Evolutionary conservation across 2,329 filamentous ascomycete genomes (phyloP).

Genomic region (Chaetomium strumarium): DNA sequence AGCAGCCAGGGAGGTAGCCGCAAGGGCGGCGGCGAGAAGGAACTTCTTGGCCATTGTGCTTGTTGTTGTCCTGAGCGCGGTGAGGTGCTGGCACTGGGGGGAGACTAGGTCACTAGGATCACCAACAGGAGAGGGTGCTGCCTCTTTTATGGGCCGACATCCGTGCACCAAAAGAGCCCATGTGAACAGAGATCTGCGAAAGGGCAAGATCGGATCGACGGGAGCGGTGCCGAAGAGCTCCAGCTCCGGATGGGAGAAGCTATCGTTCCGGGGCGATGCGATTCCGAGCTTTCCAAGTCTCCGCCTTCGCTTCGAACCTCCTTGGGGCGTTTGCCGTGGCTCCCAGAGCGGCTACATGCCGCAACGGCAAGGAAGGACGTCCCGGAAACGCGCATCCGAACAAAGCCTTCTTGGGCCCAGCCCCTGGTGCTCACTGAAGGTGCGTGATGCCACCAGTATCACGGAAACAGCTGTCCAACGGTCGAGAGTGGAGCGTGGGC

Average conservation of each 20-base stretch:
- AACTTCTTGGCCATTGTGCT: conserved; percentile 26
- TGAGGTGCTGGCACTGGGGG: conserved; percentile 9
- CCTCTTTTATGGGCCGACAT: conserved; percentile 3
- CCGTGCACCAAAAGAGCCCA: background rate
- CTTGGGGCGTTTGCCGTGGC: too few relatives aligned
- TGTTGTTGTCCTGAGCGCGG: conserved; percentile 8
- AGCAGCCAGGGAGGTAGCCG: conserved; percentile 34
- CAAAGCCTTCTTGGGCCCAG: background rate
- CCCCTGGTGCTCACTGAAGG: background rate
- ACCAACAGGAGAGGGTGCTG: background rate
- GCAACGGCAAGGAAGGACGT: conserved; percentile 10
- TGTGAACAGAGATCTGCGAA: background rate
- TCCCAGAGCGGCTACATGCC: background rate
- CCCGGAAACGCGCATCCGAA: conserved; percentile 6
- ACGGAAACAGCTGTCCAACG: background rate
- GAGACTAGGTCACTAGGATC: background rate
- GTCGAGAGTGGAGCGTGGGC: too few relatives aligned
- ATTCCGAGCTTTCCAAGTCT: background rate
- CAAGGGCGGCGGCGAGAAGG: conserved; percentile 33
- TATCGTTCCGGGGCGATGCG: background rate
- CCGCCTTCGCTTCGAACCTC: too few relatives aligned
- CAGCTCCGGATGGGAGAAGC: background rate
- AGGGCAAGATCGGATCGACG: conserved; percentile 19
- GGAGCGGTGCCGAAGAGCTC: conserved; percentile 16
- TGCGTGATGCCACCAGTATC: background rate